Conservation (phyloP, 163 green algal species). For the Coccomyxa subellipsoidea region DNA sequence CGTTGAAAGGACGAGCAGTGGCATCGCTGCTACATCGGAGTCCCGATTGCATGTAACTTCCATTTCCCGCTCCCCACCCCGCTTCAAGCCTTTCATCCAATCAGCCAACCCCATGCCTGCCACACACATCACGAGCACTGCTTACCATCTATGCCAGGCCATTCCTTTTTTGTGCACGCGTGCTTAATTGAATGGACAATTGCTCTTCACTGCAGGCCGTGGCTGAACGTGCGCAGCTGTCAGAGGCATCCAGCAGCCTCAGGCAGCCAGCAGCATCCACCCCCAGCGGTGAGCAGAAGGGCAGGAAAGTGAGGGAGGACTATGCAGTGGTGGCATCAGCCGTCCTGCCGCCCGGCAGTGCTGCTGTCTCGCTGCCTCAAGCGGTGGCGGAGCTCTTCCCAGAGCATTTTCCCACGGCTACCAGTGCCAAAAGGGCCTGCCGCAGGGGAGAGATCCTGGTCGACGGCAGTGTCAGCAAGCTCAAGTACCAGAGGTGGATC, state of each 20-base stretch:
- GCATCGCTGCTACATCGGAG: not conserved
- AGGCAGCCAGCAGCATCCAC: too few relatives aligned
- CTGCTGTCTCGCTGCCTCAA: not conserved
- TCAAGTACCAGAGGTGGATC: not conserved
- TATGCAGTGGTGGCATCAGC: not conserved
- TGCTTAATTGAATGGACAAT: too few relatives aligned
- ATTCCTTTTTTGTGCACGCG: too few relatives aligned
- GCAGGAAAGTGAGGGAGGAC: not conserved
- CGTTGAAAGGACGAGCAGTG: not conserved
- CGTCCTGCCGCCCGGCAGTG: not conserved
- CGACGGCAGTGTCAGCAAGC: not conserved
- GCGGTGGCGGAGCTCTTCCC: slow-evolving; percentile 5
- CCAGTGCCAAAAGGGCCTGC: slow-evolving; percentile 11
- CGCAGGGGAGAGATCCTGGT: not conserved
- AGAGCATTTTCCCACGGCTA: not conserved
- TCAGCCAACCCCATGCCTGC: too few relatives aligned
- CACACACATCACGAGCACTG: too few relatives aligned
- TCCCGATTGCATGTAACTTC: not conserved
- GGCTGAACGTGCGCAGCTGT: too few relatives aligned
- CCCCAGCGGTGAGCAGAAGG: not conserved
- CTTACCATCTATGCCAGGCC: too few relatives aligned
- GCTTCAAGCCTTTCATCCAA: not conserved
- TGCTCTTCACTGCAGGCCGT: too few relatives aligned
- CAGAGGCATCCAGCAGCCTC: too few relatives aligned
- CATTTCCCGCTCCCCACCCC: not conserved